Percentiles rank a stretch among this genome's conserved stretches.
phyloP scores from a whole-genome alignment of 2,329 filamentous ascomycete species.

The Cyphellophora attinorum region DNA sequence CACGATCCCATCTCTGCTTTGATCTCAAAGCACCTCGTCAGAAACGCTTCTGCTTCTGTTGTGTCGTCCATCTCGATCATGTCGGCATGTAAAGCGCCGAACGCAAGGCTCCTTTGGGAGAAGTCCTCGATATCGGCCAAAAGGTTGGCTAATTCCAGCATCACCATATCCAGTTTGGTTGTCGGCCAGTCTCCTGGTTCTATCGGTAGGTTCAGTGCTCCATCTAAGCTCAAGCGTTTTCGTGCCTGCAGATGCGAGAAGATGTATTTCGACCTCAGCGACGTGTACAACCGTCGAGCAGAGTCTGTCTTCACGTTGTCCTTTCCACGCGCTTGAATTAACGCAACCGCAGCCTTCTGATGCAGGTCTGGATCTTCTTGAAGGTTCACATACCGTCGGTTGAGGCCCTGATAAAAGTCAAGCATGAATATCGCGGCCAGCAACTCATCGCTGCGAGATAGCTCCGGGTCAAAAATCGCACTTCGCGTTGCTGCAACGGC shows the following conservation, averaged over 20 bases:
- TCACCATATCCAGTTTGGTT: constrained; percentile 11
- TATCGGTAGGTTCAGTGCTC: constrained; percentile 2
- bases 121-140: not conserved
- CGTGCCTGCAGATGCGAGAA: constrained; percentile 8
- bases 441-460: constrained; percentile 7
- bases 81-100: not conserved
- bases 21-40: not conserved
- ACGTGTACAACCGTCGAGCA: constrained; percentile 8
- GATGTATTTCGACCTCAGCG: constrained; percentile 11
- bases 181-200: constrained; percentile 8
- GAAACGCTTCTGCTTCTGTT: not conserved
- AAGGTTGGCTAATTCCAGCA: constrained; percentile 8
- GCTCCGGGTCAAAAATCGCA: constrained; percentile 6
- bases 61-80: not conserved
- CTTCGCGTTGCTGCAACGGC: constrained; percentile 7
- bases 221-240: constrained; percentile 3
- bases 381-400: constrained; percentile 9
- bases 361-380: constrained; percentile 10
- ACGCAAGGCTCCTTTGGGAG: not conserved
- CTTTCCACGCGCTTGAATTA: constrained; percentile 7
- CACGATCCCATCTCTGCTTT: constrained; percentile 5
- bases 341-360: constrained; percentile 12
- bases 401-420: constrained; percentile 13
- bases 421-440: constrained; percentile 14
- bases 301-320: constrained; percentile 9